These are phyloP conservation scores for Didymella pomorum DNA, from an alignment of 2,329 filamentous ascomycete species.

Conservation along the genomic window DNA sequence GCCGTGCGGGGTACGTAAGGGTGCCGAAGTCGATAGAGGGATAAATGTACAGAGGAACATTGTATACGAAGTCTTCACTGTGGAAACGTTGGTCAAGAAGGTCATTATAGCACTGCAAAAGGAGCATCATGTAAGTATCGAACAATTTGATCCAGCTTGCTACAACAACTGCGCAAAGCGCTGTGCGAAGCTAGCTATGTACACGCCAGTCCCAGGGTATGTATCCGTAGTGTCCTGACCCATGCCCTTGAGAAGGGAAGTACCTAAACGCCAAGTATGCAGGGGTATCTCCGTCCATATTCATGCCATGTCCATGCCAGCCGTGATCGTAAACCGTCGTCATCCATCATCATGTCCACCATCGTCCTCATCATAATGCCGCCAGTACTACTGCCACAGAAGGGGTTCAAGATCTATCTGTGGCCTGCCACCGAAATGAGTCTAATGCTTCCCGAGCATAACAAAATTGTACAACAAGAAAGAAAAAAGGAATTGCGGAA, in stretches of 20 bases:
- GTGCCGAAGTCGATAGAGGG: no score
- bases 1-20: no score
- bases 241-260: background rate
- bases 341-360: background rate
- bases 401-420: background rate
- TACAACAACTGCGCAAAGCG: background rate
- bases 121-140: background rate
- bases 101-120: no score
- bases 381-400: background rate
- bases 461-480: background rate
- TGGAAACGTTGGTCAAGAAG: no score
- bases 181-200: constrained; percentile 1
- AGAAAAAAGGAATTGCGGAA: background rate
- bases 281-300: constrained; percentile 12
- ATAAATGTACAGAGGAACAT: no score
- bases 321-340: background rate
- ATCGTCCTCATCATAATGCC: no score
- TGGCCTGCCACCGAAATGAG: constrained; percentile 9
- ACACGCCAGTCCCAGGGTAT: constrained; percentile 9
- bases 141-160: background rate
- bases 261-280: constrained; percentile 12
- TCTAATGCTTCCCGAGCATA: constrained; percentile 2
- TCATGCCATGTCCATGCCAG: constrained; percentile 6
- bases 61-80: no score
- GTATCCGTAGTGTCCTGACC: background rate